A percentile compares a stretch with the other conserved stretches of the same genome.
These are phyloP conservation scores for Flueggea neowawraea DNA, from an alignment of 441 rosid genomes.

Conservation along the genomic window DNA sequence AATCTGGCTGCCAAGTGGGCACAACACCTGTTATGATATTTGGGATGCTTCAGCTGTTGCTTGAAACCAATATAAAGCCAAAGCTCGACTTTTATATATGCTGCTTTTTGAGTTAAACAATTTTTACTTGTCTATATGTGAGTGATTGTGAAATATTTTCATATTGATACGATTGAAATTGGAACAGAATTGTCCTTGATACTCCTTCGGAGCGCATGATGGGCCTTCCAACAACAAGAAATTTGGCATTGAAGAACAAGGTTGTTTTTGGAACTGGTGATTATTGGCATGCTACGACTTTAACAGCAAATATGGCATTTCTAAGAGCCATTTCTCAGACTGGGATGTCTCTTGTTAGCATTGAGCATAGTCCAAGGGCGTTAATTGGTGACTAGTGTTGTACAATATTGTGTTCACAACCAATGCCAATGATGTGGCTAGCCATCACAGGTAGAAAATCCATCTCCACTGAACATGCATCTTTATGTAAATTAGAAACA, in stretches of 20 bases:
- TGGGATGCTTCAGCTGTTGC: too few species aligned
- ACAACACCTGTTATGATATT: too few species aligned
- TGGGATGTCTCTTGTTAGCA: constrained; percentile 75
- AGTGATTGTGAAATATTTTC: background rate
- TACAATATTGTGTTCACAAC: too few species aligned
- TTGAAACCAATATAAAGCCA: too few species aligned
- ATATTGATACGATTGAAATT: constrained; percentile 6
- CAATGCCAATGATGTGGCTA: too few species aligned
- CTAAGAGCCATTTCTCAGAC: constrained; percentile 91
- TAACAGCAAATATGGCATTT: constrained; percentile 91
- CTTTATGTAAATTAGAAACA: too few species aligned
- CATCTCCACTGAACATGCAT: too few species aligned
- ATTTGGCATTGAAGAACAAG: constrained; percentile 81
- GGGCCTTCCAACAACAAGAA: constrained; percentile 82
- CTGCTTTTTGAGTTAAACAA: too few species aligned
- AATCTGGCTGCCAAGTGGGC: too few species aligned
- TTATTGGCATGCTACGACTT: constrained; percentile 70
- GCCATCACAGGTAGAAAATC: too few species aligned
- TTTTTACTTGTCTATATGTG: too few species aligned
- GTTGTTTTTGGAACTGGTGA: constrained; percentile 88
- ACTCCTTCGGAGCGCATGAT: constrained; percentile 70
- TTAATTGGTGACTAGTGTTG: constrained; percentile 64
- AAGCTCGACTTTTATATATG: too few species aligned
- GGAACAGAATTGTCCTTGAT: constrained; percentile 68
- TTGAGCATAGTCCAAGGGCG: constrained; percentile 82